Conservation (phyloP, 768 basidiomycete species). For the Macrolepiota albuminosa region DNA sequence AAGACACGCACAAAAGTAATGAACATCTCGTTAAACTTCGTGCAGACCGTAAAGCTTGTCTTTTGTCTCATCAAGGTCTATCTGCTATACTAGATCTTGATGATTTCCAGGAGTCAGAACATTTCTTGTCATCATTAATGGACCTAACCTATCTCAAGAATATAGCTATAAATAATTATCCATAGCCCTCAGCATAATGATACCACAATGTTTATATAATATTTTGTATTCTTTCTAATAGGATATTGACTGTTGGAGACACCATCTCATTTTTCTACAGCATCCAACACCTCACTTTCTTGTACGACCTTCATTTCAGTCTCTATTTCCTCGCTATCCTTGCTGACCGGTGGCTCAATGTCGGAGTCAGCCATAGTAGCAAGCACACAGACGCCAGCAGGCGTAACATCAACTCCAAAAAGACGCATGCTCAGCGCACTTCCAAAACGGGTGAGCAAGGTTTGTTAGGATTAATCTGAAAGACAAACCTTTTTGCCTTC, state of each 20-base stretch:
- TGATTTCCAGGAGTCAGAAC: too few species aligned
- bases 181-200: too few species aligned
- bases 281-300: constrained; percentile 11
- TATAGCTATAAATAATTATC: too few species aligned
- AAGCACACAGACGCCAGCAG: constrained; percentile 13
- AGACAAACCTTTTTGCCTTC: constrained; percentile 81
- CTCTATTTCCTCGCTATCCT: constrained; percentile 1
- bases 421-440: constrained; percentile 87
- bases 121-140: too few species aligned
- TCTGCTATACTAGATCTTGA: too few species aligned
- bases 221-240: neutral
- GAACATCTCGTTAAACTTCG: too few species aligned
- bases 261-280: neutral
- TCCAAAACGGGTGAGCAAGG: constrained; percentile 3
- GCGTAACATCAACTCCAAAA: constrained; percentile 76
- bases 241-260: neutral
- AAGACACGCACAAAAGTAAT: too few species aligned
- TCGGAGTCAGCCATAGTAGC: neutral
- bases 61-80: too few species aligned
- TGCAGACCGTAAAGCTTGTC: too few species aligned
- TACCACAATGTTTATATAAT: neutral
- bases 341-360: neutral
- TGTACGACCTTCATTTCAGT: constrained; percentile 9
- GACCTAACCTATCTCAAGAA: too few species aligned
- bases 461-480: neutral